These are phyloP conservation scores for Vigna hirtella DNA, from an alignment of 306 rosid species.

Conservation along the genomic window DNA sequence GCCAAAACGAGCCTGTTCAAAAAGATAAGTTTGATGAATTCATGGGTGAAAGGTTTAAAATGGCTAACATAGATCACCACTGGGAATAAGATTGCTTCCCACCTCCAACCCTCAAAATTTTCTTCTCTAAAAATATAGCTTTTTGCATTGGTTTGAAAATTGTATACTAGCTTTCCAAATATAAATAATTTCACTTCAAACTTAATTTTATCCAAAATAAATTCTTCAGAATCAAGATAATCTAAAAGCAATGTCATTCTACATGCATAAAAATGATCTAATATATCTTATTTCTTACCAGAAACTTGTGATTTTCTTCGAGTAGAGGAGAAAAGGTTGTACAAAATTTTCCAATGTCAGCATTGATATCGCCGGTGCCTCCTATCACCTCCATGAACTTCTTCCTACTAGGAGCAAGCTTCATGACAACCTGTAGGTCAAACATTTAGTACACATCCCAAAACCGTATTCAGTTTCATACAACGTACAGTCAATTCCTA, in stretches of 20 bases:
- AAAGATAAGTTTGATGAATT: constrained; percentile 12
- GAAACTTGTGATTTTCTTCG: constrained; percentile 90
- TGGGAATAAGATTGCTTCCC: too few species aligned
- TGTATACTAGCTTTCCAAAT: neutral
- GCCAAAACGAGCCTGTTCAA: constrained; percentile 78
- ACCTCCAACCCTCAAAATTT: too few species aligned
- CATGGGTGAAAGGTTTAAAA: neutral
- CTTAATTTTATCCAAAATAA: neutral
- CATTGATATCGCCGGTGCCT: constrained; percentile 69
- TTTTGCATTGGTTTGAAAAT: neutral
- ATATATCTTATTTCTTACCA: constrained; percentile 60
- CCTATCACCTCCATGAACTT: constrained; percentile 93
- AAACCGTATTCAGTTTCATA: neutral
- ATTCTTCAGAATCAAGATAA: neutral
- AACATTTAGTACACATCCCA: constrained; percentile 22
- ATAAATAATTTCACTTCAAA: neutral
- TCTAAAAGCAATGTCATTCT: neutral
- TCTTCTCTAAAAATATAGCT: neutral
- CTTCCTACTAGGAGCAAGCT: constrained; percentile 96
- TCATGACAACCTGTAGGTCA: constrained; percentile 81
- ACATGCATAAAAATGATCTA: constrained; percentile 11
- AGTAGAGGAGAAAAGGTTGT: constrained; percentile 73
- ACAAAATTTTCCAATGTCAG: constrained; percentile 82
- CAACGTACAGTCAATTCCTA: neutral
- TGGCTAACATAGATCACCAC: too few species aligned